Conservation (phyloP, 208 protist species). For the Leptomonas seymouri region DNA sequence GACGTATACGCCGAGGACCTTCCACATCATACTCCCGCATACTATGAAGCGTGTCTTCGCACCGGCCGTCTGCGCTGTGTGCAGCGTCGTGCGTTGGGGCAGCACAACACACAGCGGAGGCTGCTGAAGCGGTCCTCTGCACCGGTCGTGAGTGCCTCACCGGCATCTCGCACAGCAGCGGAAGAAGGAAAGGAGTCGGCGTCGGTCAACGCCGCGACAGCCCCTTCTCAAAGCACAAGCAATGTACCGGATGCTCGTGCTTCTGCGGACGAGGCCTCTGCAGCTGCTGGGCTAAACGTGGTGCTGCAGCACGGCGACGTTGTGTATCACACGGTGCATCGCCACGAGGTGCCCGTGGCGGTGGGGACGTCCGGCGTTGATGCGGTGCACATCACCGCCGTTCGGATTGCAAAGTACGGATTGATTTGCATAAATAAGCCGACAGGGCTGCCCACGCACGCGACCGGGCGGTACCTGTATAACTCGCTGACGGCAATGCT, state of each 20-base stretch:
- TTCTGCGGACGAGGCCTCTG: background rate
- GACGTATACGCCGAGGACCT: constrained; percentile 92
- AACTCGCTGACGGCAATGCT: constrained; percentile 92
- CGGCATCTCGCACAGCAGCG: background rate
- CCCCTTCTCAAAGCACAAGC: too few species aligned
- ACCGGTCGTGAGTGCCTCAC: background rate
- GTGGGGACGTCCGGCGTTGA: constrained; percentile 66
- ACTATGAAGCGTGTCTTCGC: constrained; percentile 86
- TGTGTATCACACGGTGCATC: constrained; percentile 91
- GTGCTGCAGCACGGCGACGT: constrained; percentile 78
- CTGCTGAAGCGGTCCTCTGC: constrained; percentile 44
- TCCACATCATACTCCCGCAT: constrained; percentile 69
- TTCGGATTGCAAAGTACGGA: constrained; percentile 65
- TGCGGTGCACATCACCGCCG: constrained; percentile 49
- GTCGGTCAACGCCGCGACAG: too few species aligned
- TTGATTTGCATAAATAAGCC: constrained; percentile 76
- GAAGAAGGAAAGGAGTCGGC: background rate
- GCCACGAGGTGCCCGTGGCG: constrained; percentile 93
- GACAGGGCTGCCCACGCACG: constrained; percentile 83
- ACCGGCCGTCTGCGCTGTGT: constrained; percentile 67
- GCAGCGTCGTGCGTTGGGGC: constrained; percentile 9
- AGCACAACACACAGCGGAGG: constrained; percentile 45
- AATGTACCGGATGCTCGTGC: too few species aligned
- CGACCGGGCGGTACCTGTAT: constrained; percentile 91
- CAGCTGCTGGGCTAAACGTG: constrained; percentile 6